Base-by-base conservation (phyloP, 2,329 filamentous ascomycete species). In the Raffaelea ambrosiae region DNA sequence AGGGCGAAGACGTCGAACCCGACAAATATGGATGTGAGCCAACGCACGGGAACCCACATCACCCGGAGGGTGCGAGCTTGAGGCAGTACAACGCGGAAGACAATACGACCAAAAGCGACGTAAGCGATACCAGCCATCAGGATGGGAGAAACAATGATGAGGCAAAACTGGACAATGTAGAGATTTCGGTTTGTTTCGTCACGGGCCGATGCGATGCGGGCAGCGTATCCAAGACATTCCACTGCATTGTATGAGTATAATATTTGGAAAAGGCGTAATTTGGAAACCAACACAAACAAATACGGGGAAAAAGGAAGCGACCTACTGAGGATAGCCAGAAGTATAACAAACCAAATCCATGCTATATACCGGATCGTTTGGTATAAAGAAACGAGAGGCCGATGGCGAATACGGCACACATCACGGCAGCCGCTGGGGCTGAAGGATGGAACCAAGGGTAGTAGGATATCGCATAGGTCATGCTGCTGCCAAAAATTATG, bases 1-100 rank as follows among this genome's bases (percentile, higher is more conserved):
- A 69, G 59, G 1, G 67, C 60, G 18, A 68, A 33, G 10, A 69
- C 50, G 44, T 69, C 66, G 44, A 61, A 69, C 9, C 61, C 61
- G 11, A 69, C 67, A 35, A 69, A 70, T n/a, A 69, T 61, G 3
- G 59, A 63, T 0, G 67, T 69, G 19, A 64, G 23, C 63, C 65
- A 53, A 51, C 54, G 48, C 56, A 55, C 51, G 8, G 61, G 59
- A 2, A 67, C 61, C 65, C 64, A 69, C 43, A 66, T 61, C 8
- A 67, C 55, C 43, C 53, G 56, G 3, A 59, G 52, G 0, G 63
- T 67, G 23, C 62, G 57, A 29, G 55, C 47, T 29, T 62, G 55
- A 4, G 54, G 47, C 0, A 64, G 66, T 3, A 69, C 60, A n/a
- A 66, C 57, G 26, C 63, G 58, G 48, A 65, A 66, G 18, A 67